Evolutionary conservation across 306 rosid genomes (phyloP), one percentile per base, ranked within the genome.

Genomic region (Corylus heterophylla): DNA sequence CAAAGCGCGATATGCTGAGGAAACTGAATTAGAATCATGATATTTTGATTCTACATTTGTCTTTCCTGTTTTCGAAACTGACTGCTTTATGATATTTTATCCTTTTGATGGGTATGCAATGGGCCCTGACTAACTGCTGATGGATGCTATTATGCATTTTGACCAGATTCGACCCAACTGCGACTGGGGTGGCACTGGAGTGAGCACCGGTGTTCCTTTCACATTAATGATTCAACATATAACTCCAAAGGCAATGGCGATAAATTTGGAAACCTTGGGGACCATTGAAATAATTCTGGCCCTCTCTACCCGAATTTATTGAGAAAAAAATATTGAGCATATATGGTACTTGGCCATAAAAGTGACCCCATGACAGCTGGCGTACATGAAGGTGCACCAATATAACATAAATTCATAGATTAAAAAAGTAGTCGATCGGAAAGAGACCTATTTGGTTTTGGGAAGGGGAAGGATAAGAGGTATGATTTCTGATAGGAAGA

Each of bases 301-400:
- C 67, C 64, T 70, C 74, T 52, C 7, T 51, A 12, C 72, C 55
- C 54, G 48, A 75, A 58, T 47, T 39, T 48, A 74, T 31, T 25
- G 78, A 47, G 5, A 45, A 45, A 45, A 3, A 45, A 4, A 45
- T 45, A 9, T 45, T 74, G 54, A 51, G 59, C 80, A 22, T 56
- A 3, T 3, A 31, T 31, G 31, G 22, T 13, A 67, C 6, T 39
- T 5, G 0, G 29, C 66, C 81, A 62, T 74, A 78, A 66, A 75
- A 54, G 20, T 75, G 47, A 74, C 83, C 83, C 67, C 83, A 12
- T 37, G 74, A 81, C 88, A 83, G 79, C 85, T 79, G 82, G 84
- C 2, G 35, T 70, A 55, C 79, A 79, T 69, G 47, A 54, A 80
- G 69, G 56, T 68, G 62, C 83, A 72, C 75, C 83, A 70, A 61